These are phyloP conservation scores for Pseudogymnoascus sp. DNA, from an alignment of 2,329 filamentous ascomycete genomes.

Conservation along the genomic window DNA sequence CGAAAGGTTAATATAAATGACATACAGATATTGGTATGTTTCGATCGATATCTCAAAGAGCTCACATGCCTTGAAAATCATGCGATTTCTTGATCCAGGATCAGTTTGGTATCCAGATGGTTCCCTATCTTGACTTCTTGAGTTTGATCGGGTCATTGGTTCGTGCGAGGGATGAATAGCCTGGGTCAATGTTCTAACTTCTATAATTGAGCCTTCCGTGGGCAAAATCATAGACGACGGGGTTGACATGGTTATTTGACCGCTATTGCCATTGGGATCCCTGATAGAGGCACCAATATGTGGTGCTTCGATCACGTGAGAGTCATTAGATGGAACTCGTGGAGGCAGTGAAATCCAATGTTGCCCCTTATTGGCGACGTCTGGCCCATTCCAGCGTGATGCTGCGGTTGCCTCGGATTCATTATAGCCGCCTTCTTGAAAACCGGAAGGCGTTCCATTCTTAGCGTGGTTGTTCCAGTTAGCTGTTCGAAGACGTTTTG, in stretches of 20 bases:
- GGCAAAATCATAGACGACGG: background rate
- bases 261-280: background rate
- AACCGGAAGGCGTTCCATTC: background rate
- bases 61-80: background rate
- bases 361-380: background rate
- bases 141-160: background rate
- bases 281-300: background rate
- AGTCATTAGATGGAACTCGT: background rate
- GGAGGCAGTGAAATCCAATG: background rate
- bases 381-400: background rate
- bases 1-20: background rate
- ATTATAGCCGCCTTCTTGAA: background rate
- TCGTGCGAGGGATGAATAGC: background rate
- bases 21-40: background rate
- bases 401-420: background rate
- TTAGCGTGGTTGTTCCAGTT: background rate
- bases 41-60: background rate
- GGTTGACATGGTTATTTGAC: background rate
- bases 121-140: background rate
- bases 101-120: background rate
- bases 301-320: background rate
- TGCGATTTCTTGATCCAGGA: background rate
- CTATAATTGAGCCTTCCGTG: background rate
- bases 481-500: background rate
- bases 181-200: background rate